phyloP scores from a whole-genome alignment of 768 basidiomycete species.

The Suillus sp. region DNA sequence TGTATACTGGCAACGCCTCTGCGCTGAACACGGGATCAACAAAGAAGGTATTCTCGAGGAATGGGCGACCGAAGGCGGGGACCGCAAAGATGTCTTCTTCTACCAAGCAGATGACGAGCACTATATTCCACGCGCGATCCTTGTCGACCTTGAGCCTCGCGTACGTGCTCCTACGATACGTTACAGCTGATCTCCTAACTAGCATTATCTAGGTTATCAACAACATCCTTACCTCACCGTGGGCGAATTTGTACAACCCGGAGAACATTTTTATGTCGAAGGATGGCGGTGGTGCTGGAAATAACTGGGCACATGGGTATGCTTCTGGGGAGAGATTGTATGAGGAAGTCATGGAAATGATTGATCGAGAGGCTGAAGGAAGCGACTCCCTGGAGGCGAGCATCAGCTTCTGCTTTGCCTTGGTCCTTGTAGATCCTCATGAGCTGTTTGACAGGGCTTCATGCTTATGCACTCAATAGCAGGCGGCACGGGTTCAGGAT shows the following conservation, averaged over 20 bases:
- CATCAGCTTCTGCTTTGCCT: neutral
- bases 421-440: neutral
- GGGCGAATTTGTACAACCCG: slow-evolving; percentile 90
- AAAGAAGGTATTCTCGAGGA: slow-evolving; percentile 95
- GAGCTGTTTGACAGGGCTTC: slow-evolving; percentile 71
- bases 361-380: slow-evolving; percentile 96
- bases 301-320: slow-evolving; percentile 98
- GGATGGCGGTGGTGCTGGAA: slow-evolving; percentile 98
- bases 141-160: slow-evolving; percentile 95
- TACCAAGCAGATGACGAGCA: slow-evolving; percentile 99
- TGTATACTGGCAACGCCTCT: slow-evolving; percentile 97
- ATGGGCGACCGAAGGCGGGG: slow-evolving; percentile 93
- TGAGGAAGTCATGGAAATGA: slow-evolving; percentile 98
- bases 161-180: slow-evolving; percentile 49
- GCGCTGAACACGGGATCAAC: slow-evolving; percentile 97
- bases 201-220: slow-evolving; percentile 79
- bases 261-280: slow-evolving; percentile 97
- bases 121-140: slow-evolving; percentile 95
- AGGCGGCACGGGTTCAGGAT: slow-evolving; percentile 96
- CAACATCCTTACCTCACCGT: slow-evolving; percentile 86
- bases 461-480: slow-evolving; percentile 99
- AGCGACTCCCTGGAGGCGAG: slow-evolving; percentile 93
- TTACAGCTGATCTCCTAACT: neutral
- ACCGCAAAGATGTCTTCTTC: slow-evolving; percentile 99
- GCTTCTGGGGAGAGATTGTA: slow-evolving; percentile 87